Evolutionary conservation across 495 filamentous ascomycete genomes (phyloP), one percentile per base, ranked within the genome.

Genomic region (Thermothielavioides terrestris): DNA sequence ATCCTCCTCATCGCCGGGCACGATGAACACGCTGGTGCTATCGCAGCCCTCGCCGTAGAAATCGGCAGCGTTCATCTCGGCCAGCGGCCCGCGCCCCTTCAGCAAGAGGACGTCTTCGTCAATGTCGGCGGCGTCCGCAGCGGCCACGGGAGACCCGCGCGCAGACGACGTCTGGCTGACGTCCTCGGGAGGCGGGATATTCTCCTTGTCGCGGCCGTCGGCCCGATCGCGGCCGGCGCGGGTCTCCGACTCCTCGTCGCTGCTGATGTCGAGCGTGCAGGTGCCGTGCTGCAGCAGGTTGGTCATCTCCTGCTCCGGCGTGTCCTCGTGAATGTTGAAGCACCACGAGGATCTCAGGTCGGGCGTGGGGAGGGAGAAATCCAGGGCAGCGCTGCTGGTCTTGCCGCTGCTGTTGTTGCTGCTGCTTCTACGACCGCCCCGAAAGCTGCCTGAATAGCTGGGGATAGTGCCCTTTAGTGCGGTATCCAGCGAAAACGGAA

Each of bases 271-370:
- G 0, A 98, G 78, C 0, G 83, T 83, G 58, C 81, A 79, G 18
- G 92, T 88, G 26, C 82, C 85, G 68, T 96, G 91, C 61, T 95
- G 84, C 73, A 97, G 86, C 3, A 94, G 69, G 60, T 94, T 96
- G 45, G 87, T 84, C 66, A 88, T 84, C 58, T 90, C 81, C 56
- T 98, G 87, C 56, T 94, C 85, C 26, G 80, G 78, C 0, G 86
- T 86, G 66, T 98, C 92, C 62, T 95, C 90, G 60, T 98, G 82
- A 65, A 98, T 97, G 35, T 89, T 82, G 64, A 97, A 97, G 70
- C 84, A 83, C 91, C 91, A 96, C 14, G 77, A 77, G 20, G 80
- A 78, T 21, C 77, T 79, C 37, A 70, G 63, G 42, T 76, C 74
- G 11, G 76, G 49, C 36, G 74, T 66, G 53, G 15, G 49, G 52